Base-by-base conservation (phyloP, 805 yeast species). In the Candida chilensis region DNA sequence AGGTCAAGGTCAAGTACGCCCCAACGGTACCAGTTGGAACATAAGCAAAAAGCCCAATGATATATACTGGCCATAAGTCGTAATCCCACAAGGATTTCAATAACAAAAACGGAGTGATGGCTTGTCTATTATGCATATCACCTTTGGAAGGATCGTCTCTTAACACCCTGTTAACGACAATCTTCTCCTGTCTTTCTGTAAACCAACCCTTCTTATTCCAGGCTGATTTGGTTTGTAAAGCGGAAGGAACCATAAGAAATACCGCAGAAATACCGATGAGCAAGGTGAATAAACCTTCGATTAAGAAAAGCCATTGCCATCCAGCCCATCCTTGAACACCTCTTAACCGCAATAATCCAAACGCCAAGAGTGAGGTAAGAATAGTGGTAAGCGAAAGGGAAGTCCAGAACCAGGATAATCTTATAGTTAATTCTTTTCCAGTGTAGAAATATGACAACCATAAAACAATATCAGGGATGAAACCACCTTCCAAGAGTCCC, bases 381-480 rank as follows among this genome's bases (percentile, higher is more conserved):
- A 71, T 65, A 27, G 54, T 57, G 1, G 78, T 66, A 16, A 64
- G 34, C 1, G 77, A 67, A 33, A 65, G 57, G 3, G 79, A 64
- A 15, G 73, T 62, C 67, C 78, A 78, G 45, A 79, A 78, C 40
- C 64, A 64, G 0, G 81, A 67, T 17, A 78, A 52, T 32, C 86
- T 56, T 16, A 73, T 48, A 1, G 82, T 62, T 12, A 79, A 56
- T 48, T 80, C 86, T 17, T 58, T 48, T 18, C 68, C 45, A 7
- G 74, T 78, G 53, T 71, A 80, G 51, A 78, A 79, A 49, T 77
- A 79, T 2, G 79, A 68, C 48, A 79, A 54, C 74, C 79, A 79
- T 28, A 78, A 52, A 32, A 71, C 64, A 20, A 70, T 52, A 40
- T 78, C 85, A 20, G 81, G 78, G 32, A 80, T 77, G 35, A 77